Evolutionary conservation across 2,329 filamentous ascomycete genomes (phyloP).

Genomic region (Penicillium aurantiogriseum): DNA sequence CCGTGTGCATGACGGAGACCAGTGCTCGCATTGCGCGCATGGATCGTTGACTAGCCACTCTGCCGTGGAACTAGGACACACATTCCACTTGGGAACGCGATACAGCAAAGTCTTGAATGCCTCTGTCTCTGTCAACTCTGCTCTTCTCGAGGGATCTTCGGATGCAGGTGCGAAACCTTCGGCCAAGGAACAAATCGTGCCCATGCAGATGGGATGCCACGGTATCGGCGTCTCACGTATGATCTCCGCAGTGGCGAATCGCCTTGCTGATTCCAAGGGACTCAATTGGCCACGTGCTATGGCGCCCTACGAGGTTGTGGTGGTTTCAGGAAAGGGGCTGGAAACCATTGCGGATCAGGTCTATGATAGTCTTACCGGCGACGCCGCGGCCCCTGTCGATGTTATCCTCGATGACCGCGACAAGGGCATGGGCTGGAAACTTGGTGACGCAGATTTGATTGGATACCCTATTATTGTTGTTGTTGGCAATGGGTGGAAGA

Average conservation of each 20-base stretch:
- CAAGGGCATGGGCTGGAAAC: conserved; percentile 73
- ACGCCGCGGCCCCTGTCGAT: conserved; percentile 50
- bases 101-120: conserved; percentile 77
- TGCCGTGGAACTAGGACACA: conserved; percentile 89
- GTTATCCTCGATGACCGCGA: conserved; percentile 71
- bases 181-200: conserved; percentile 42
- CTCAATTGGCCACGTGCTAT: conserved; percentile 86
- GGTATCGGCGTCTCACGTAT: conserved; percentile 92
- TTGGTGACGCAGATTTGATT: conserved; percentile 83
- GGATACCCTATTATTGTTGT: conserved; percentile 84
- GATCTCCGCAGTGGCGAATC: conserved; percentile 79
- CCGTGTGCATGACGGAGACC: conserved; percentile 64
- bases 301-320: conserved; percentile 75
- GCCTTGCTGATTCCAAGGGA: conserved; percentile 67
- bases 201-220: conserved; percentile 92
- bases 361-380: conserved; percentile 59
- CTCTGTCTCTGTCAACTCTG: conserved; percentile 51
- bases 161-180: conserved; percentile 21
- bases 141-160: conserved; percentile 17
- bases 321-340: conserved; percentile 57
- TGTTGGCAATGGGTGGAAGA: conserved; percentile 69
- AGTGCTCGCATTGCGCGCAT: conserved; percentile 67
- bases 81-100: conserved; percentile 86
- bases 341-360: conserved; percentile 55
- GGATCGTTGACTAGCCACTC: conserved; percentile 65